Evolutionary conservation across 306 rosid genomes (phyloP).

Genomic region (Vigna radiata): DNA sequence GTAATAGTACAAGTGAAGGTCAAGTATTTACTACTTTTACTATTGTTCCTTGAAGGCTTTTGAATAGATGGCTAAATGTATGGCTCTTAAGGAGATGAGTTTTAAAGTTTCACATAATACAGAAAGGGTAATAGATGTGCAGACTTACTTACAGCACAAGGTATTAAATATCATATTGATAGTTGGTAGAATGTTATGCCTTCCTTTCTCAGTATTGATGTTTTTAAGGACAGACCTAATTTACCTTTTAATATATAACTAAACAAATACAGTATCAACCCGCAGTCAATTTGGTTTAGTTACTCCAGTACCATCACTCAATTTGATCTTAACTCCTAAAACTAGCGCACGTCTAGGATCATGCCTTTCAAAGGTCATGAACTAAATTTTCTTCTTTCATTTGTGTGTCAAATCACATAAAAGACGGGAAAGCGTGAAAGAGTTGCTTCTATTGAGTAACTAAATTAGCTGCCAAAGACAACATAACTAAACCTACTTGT

Average conservation of each 20-base stretch:
- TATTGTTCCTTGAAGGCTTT: too few species aligned
- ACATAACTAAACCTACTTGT: background rate
- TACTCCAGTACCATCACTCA: background rate
- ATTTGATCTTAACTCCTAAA: background rate
- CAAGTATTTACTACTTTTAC: too few species aligned
- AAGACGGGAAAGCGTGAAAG: background rate
- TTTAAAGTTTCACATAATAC: too few species aligned
- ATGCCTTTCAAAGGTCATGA: background rate
- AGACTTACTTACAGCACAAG: too few species aligned
- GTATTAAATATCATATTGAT: too few species aligned
- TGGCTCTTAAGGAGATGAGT: too few species aligned
- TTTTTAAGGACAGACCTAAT: too few species aligned
- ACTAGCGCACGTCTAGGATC: background rate
- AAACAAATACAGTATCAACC: background rate
- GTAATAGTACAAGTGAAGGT: too few species aligned
- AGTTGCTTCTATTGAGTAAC: background rate
- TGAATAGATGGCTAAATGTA: too few species aligned
- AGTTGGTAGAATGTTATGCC: too few species aligned
- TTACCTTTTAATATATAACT: background rate
- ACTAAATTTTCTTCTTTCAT: background rate
- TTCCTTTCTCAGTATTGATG: too few species aligned
- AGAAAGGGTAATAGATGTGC: too few species aligned
- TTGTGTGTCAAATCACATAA: background rate
- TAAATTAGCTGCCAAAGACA: background rate
- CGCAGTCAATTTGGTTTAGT: background rate